Evolutionary conservation across 2,329 filamentous ascomycete species (phyloP).

Genomic region (Colletotrichum sp.): DNA sequence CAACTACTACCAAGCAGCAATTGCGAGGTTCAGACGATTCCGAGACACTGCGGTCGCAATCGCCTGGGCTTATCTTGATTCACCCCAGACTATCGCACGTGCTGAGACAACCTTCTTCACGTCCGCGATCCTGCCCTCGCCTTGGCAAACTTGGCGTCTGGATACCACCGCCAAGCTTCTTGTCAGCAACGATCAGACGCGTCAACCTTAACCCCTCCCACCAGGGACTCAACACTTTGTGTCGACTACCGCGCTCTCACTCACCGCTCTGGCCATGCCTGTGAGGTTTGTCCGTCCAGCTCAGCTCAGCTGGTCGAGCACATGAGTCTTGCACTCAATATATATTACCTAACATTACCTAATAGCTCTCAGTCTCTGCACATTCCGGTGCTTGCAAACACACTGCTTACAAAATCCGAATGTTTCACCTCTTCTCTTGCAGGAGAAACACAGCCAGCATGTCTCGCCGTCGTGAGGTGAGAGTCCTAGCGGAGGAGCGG

Average conservation of each 20-base stretch:
- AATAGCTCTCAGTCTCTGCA: not conserved
- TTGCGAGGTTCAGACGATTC: not conserved
- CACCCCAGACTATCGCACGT: slow-evolving; percentile 17
- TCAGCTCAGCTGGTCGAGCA: slow-evolving; percentile 10
- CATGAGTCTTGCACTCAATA: not conserved
- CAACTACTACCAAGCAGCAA: not conserved
- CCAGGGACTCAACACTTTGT: slow-evolving; percentile 12
- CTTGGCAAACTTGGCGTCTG: slow-evolving; percentile 19
- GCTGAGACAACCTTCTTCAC: slow-evolving; percentile 22
- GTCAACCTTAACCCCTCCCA: slow-evolving; percentile 11
- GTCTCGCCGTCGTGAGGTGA: not conserved
- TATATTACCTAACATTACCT: slow-evolving; percentile 14
- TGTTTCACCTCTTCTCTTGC: not conserved
- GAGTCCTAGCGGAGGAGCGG: not conserved
- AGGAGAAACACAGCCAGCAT: not conserved
- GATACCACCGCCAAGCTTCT: slow-evolving; percentile 16
- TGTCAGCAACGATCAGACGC: slow-evolving; percentile 20
- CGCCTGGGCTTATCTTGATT: slow-evolving; percentile 7
- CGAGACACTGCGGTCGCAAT: not conserved
- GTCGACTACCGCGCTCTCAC: not conserved
- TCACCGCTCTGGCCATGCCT: slow-evolving; percentile 12
- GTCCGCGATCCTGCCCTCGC: slow-evolving; percentile 8
- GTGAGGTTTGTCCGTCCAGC: not conserved
- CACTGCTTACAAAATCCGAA: not conserved
- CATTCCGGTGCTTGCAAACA: not conserved